Evolutionary conservation across 169 alveolate species (phyloP).

Genomic region (Theileria equi): DNA sequence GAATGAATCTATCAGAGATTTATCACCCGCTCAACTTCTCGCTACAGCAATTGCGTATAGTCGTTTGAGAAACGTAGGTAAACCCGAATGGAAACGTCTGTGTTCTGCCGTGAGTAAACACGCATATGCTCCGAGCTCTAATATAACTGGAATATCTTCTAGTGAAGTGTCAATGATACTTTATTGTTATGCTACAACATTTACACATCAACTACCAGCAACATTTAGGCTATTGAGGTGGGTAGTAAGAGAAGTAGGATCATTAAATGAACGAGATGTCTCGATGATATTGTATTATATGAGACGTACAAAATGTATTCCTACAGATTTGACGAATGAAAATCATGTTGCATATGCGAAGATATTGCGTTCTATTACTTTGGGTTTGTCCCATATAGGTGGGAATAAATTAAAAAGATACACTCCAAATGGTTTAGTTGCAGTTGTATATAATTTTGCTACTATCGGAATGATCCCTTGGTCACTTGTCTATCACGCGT

Average conservation of each 20-base stretch:
- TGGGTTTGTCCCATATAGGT: slow-evolving; percentile 47
- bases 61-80: slow-evolving; percentile 29
- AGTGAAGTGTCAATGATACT: slow-evolving; percentile 56
- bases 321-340: slow-evolving; percentile 22
- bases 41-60: slow-evolving; percentile 63
- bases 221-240: slow-evolving; percentile 45
- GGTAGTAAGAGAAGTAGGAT: slow-evolving; percentile 40
- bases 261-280: slow-evolving; percentile 58
- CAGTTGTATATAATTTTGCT: slow-evolving; percentile 43
- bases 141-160: slow-evolving; percentile 51
- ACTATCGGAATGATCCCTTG: slow-evolving; percentile 57
- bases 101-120: slow-evolving; percentile 45
- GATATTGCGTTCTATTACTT: slow-evolving; percentile 42
- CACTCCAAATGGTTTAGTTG: slow-evolving; percentile 54
- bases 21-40: slow-evolving; percentile 57
- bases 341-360: slow-evolving; percentile 27
- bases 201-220: slow-evolving; percentile 29
- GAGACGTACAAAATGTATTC: slow-evolving; percentile 43
- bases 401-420: slow-evolving; percentile 47
- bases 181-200: slow-evolving; percentile 56
- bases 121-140: slow-evolving; percentile 35
- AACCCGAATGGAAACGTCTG: slow-evolving; percentile 50
- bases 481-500: slow-evolving; percentile 46
- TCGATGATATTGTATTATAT: slow-evolving; percentile 52
- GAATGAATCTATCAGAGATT: slow-evolving; percentile 5